Evolutionary conservation across 139 green algal genomes (phyloP).

Genomic region (Dunaliella primolecta): DNA sequence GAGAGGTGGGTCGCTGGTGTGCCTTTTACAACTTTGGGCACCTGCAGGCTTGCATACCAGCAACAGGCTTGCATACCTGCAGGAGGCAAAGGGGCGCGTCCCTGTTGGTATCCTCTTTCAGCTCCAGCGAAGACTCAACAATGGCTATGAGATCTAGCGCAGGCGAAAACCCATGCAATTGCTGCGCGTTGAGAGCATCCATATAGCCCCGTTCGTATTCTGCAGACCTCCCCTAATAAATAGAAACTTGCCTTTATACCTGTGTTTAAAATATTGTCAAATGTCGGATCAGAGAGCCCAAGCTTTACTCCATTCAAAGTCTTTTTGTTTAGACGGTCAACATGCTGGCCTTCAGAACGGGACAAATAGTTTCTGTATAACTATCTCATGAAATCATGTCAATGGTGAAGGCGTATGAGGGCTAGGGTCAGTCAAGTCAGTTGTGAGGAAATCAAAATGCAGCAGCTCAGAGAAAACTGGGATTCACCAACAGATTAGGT

Average conservation of each 20-base stretch:
- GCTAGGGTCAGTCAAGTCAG: too few relatives aligned
- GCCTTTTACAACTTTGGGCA: too few relatives aligned
- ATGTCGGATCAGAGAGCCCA: not conserved
- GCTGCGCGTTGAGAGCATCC: slow-evolving; percentile 14
- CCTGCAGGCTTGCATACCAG: too few relatives aligned
- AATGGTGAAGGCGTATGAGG: too few relatives aligned
- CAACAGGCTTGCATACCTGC: slow-evolving; percentile 5
- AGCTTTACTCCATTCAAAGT: not conserved
- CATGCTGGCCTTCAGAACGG: not conserved
- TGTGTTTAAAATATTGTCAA: not conserved
- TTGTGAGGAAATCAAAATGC: too few relatives aligned
- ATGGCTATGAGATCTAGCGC: slow-evolving; percentile 10
- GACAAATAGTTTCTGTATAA: not conserved
- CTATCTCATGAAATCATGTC: too few relatives aligned
- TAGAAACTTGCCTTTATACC: not conserved
- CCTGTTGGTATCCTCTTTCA: too few relatives aligned
- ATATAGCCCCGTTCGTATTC: not conserved
- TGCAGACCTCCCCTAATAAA: too few relatives aligned
- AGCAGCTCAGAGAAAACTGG: too few relatives aligned
- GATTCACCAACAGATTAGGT: too few relatives aligned
- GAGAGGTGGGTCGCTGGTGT: not conserved
- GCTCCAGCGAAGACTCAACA: not conserved
- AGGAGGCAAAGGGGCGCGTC: slow-evolving; percentile 2
- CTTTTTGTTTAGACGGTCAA: not conserved
- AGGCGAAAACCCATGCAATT: slow-evolving; percentile 9